phyloP scores from a whole-genome alignment of 2,329 filamentous ascomycete species.

The Paecilomyces dactylethromorphus region DNA sequence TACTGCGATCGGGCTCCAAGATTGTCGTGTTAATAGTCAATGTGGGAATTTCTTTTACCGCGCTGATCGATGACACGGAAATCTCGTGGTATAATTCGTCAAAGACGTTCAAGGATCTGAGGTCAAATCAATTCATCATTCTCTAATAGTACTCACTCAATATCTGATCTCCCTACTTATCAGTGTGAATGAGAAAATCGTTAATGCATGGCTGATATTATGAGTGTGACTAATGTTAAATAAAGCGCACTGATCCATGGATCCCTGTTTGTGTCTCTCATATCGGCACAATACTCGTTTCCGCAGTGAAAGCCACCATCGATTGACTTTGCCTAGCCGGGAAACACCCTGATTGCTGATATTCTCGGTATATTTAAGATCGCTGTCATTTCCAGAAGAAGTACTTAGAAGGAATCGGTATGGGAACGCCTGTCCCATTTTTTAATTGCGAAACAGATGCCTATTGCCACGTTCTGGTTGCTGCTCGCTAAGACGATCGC shows the following conservation, averaged over 20 bases:
- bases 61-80: not conserved
- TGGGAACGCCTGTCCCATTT: not conserved
- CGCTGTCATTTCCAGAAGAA: not conserved
- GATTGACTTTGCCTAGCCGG: not conserved
- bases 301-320: not conserved
- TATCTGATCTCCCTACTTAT: not conserved
- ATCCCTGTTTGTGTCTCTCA: not conserved
- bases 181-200: not conserved
- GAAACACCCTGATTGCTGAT: not conserved
- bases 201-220: not conserved
- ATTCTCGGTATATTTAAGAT: not conserved
- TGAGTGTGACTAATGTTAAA: not conserved
- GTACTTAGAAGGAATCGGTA: not conserved
- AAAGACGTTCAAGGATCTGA: not conserved
- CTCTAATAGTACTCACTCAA: not conserved
- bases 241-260: not conserved
- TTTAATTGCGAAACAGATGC: not conserved
- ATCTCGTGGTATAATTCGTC: not conserved
- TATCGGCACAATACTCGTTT: not conserved
- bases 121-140: not conserved
- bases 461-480: not conserved
- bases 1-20: not conserved
- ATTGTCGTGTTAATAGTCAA: not conserved
- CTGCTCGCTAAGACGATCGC: not conserved
- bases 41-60: not conserved